Evolutionary conservation across 768 basidiomycete species (phyloP).

Genomic region (Boletus fagicola): DNA sequence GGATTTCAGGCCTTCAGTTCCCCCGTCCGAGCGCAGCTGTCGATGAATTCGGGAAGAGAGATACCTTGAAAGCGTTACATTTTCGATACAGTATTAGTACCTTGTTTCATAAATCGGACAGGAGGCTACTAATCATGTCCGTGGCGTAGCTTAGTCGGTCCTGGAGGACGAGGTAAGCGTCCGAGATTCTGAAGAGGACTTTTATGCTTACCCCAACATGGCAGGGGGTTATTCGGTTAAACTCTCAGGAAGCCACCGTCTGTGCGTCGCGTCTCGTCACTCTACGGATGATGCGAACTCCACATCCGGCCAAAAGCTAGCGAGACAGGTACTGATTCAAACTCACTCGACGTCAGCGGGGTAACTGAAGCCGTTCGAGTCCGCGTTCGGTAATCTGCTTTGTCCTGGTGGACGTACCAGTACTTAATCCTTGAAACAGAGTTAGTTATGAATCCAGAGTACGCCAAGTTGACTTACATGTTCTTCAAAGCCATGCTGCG

Average conservation of each 20-base stretch:
- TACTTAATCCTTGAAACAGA: constrained; percentile 45
- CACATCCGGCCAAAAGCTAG: neutral
- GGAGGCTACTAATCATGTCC: neutral
- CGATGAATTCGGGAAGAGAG: neutral
- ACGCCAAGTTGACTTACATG: constrained; percentile 41
- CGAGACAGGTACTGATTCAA: neutral
- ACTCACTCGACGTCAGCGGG: constrained; percentile 30
- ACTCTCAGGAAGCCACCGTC: constrained; percentile 70
- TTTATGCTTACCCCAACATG: constrained; percentile 49
- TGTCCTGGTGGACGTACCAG: constrained; percentile 36
- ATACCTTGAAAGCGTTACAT: neutral
- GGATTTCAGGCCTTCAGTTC: neutral
- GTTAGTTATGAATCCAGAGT: neutral
- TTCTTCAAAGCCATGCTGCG: constrained; percentile 75
- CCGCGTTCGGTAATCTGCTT: neutral
- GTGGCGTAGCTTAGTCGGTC: constrained; percentile 34
- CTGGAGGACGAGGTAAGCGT: constrained; percentile 21
- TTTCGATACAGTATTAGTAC: constrained; percentile 1
- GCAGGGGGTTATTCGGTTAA: constrained; percentile 71
- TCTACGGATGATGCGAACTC: constrained; percentile 20
- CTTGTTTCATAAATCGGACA: neutral
- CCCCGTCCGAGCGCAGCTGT: neutral
- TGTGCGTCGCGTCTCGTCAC: constrained; percentile 62
- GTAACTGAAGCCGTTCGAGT: constrained; percentile 41
- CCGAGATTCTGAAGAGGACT: neutral